Percentiles rank a stretch among this genome's conserved stretches.
Conservation (phyloP, 2,329 filamentous ascomycete species). For the Diatrype stigma region DNA sequence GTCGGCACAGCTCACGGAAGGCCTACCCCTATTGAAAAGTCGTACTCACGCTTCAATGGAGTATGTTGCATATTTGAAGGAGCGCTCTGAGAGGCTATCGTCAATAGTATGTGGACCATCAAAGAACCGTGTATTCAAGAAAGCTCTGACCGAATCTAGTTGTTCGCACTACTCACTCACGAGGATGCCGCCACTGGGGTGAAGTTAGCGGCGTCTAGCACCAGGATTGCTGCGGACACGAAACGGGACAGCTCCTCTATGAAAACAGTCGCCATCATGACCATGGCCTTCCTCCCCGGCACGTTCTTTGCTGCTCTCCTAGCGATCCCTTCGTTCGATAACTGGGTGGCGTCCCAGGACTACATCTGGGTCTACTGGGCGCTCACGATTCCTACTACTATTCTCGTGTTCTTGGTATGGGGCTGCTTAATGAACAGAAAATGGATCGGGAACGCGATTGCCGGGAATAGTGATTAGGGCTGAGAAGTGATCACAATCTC, state of each 20-base stretch:
- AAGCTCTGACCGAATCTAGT: not conserved
- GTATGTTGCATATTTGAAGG: not conserved
- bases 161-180: not conserved
- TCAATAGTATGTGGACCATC: not conserved
- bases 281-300: conserved; percentile 30
- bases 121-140: too few species aligned
- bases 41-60: not conserved
- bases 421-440: not conserved
- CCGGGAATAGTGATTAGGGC: not conserved
- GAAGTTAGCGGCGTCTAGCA: not conserved
- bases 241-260: conserved; percentile 11
- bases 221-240: not conserved
- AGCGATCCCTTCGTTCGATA: conserved; percentile 3
- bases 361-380: conserved; percentile 1
- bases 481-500: not conserved
- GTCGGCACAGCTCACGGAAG: not conserved
- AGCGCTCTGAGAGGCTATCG: not conserved
- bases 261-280: conserved; percentile 30
- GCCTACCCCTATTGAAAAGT: not conserved
- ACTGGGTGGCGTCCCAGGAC: not conserved
- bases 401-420: not conserved
- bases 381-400: not conserved
- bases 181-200: conserved; percentile 1
- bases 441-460: not conserved
- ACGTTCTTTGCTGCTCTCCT: conserved; percentile 23